phyloP scores from a whole-genome alignment of 306 rosid genomes.

The Arachis stenosperma region DNA sequence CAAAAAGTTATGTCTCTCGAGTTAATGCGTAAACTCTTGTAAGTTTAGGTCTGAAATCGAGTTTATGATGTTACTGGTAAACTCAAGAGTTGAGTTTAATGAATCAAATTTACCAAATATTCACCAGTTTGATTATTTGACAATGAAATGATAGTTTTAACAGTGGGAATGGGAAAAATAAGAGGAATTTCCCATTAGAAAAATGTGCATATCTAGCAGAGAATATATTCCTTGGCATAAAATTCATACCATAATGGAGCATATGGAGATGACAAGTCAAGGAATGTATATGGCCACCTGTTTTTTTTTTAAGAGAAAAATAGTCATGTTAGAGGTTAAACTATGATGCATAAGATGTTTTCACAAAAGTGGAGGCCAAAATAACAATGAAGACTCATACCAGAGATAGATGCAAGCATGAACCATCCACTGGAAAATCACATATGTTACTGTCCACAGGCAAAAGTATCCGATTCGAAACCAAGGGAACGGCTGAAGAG shows the following conservation, averaged over 20 bases:
- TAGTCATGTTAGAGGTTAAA: conserved; percentile 24
- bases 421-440: conserved; percentile 80
- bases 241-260: conserved; percentile 82
- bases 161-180: neutral
- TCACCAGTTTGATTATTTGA: neutral
- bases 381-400: conserved; percentile 48
- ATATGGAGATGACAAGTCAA: conserved; percentile 84
- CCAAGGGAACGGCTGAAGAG: conserved; percentile 83
- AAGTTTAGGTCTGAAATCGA: no score
- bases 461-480: conserved; percentile 92
- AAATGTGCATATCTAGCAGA: neutral
- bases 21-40: no score
- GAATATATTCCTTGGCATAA: neutral
- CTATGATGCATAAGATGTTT: conserved; percentile 8
- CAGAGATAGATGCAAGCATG: conserved; percentile 80
- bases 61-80: no score
- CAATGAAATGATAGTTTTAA: conserved; percentile 1
- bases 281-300: conserved; percentile 99
- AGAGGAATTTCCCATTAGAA: neutral
- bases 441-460: conserved; percentile 82
- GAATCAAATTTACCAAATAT: no score
- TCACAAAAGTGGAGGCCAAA: conserved; percentile 1
- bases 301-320: conserved; percentile 28
- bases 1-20: no score
- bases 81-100: no score